Evolutionary conservation across 2,329 filamentous ascomycete species (phyloP).

Genomic region (Ascochyta viciae-villosae): DNA sequence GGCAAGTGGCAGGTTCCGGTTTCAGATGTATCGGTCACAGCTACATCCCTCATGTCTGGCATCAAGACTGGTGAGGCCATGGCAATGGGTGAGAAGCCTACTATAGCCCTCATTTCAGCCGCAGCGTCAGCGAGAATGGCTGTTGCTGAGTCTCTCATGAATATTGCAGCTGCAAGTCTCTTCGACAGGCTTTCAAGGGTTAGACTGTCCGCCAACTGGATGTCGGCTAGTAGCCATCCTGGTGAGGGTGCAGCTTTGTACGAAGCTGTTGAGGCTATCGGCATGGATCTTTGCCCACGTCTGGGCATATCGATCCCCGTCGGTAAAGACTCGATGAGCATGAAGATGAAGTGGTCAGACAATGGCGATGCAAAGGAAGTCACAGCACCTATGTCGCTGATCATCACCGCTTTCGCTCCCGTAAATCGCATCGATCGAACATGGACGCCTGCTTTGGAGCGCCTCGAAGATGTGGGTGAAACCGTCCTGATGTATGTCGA

Average conservation of each 20-base stretch:
- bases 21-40: constrained; percentile 90
- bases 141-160: constrained; percentile 91
- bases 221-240: constrained; percentile 93
- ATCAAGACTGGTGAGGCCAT: constrained; percentile 90
- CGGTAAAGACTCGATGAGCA: constrained; percentile 97
- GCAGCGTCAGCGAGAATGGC: constrained; percentile 95
- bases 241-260: constrained; percentile 93
- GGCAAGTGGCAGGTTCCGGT: constrained; percentile 96
- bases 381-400: constrained; percentile 87
- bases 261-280: constrained; percentile 91
- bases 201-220: constrained; percentile 96
- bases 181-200: constrained; percentile 78
- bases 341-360: constrained; percentile 92
- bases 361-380: constrained; percentile 77
- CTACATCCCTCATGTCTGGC: constrained; percentile 76
- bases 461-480: constrained; percentile 86
- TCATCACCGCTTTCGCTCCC: constrained; percentile 88
- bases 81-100: constrained; percentile 94
- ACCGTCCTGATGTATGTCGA: constrained; percentile 90
- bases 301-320: constrained; percentile 95
- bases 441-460: constrained; percentile 89
- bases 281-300: constrained; percentile 87
- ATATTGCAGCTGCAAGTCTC: constrained; percentile 81
- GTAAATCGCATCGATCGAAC: constrained; percentile 84
- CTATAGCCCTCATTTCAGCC: constrained; percentile 85